Percentiles rank a stretch among this genome's conserved stretches.
phyloP scores from a whole-genome alignment of 2,329 filamentous ascomycete genomes.

The Colletotrichum aenigma region DNA sequence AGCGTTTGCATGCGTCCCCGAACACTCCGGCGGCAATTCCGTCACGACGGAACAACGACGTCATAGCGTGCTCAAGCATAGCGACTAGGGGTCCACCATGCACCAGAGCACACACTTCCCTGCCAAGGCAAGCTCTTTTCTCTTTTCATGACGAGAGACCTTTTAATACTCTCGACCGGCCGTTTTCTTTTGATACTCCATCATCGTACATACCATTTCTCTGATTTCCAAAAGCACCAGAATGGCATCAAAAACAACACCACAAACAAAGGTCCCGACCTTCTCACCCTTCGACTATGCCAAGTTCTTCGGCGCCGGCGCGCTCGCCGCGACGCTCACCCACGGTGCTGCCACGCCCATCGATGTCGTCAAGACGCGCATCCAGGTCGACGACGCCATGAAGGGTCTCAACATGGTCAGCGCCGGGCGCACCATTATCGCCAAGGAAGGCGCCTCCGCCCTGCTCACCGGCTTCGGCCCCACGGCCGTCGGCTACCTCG shows the following conservation, averaged over 20 bases:
- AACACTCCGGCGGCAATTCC: slow-evolving; percentile 5
- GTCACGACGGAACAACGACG: slow-evolving; percentile 11
- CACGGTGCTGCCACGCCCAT: slow-evolving; percentile 59
- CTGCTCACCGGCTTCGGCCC: slow-evolving; percentile 85
- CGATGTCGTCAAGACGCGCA: slow-evolving; percentile 85
- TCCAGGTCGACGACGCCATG: slow-evolving; percentile 85
- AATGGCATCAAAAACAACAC: slow-evolving; percentile 13
- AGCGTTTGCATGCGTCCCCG: neutral
- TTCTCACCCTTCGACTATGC: slow-evolving; percentile 50
- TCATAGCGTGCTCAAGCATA: slow-evolving; percentile 3
- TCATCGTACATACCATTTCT: neutral
- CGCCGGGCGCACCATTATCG: slow-evolving; percentile 78
- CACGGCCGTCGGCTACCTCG: slow-evolving; percentile 85
- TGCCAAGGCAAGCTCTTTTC: slow-evolving; percentile 6
- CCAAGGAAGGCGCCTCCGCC: slow-evolving; percentile 78
- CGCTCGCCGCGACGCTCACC: slow-evolving; percentile 55
- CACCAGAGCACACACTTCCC: neutral
- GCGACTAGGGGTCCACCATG: neutral
- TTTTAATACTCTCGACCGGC: neutral
- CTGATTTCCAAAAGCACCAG: neutral
- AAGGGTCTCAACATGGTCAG: slow-evolving; percentile 86
- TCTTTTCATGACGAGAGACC: neutral
- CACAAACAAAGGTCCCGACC: slow-evolving; percentile 35
- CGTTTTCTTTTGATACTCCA: neutral
- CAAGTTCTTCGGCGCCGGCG: slow-evolving; percentile 59